A percentile compares a stretch with the other conserved stretches of the same genome.
phyloP scores from a whole-genome alignment of 352 stramenopile genomes.

The Pythium phragmiticola region DNA sequence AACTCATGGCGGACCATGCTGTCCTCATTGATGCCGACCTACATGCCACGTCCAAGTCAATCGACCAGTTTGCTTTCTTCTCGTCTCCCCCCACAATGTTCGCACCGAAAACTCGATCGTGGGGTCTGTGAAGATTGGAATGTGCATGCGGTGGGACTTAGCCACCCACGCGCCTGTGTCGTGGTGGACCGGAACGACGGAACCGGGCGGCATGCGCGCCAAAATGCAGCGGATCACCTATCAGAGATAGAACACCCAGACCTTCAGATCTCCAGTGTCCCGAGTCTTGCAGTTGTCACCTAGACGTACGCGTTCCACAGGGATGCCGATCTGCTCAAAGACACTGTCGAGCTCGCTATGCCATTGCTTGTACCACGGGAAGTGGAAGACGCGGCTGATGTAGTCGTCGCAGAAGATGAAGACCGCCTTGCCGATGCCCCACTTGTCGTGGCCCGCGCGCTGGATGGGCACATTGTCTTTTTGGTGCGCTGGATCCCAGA shows the following conservation, averaged over 20 bases:
- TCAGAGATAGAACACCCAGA: neutral
- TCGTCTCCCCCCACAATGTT: neutral
- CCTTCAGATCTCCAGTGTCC: neutral
- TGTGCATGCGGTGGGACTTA: constrained; percentile 96
- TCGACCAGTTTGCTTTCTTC: neutral
- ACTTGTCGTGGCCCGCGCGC: constrained; percentile 95
- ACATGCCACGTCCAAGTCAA: neutral
- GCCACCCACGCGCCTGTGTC: constrained; percentile 97
- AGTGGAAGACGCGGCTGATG: constrained; percentile 92
- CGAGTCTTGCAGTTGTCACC: neutral
- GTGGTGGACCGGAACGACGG: constrained; percentile 96
- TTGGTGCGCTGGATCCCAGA: constrained; percentile 74
- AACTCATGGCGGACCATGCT: constrained; percentile 91
- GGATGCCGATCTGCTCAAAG: constrained; percentile 88
- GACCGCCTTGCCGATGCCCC: constrained; percentile 98
- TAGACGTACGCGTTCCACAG: constrained; percentile 42
- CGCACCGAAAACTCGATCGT: constrained; percentile 73
- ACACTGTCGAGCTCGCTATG: constrained; percentile 79
- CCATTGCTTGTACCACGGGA: constrained; percentile 93
- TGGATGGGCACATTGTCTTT: constrained; percentile 91
- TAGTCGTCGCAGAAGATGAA: constrained; percentile 99
- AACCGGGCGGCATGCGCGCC: constrained; percentile 93
- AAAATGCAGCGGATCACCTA: constrained; percentile 94
- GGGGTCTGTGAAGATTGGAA: constrained; percentile 92
- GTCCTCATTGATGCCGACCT: constrained; percentile 83